These are phyloP conservation scores for Uncinocarpus reesii DNA, from an alignment of 2,329 filamentous ascomycete genomes.

Conservation along the genomic window DNA sequence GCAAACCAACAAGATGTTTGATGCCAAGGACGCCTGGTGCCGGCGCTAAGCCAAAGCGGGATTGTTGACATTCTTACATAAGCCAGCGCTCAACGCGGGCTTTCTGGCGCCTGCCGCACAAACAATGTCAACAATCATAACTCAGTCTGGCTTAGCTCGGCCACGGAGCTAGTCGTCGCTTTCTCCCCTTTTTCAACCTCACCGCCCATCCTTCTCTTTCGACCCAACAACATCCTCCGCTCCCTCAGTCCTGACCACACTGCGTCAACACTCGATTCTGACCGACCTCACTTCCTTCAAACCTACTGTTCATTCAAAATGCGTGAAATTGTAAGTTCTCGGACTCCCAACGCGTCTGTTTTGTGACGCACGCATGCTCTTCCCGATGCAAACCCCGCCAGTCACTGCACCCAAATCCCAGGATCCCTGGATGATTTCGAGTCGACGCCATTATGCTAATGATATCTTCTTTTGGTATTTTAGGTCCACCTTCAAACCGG, in stretches of 20 bases:
- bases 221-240: conserved; percentile 14
- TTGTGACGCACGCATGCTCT: conserved; percentile 11
- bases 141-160: conserved; percentile 9
- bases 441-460: conserved; percentile 4
- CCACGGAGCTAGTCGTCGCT: not conserved
- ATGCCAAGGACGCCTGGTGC: not conserved
- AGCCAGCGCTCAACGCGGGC: not conserved
- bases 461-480: conserved; percentile 37
- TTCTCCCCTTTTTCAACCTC: conserved; percentile 12
- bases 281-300: conserved; percentile 15
- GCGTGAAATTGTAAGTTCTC: conserved; percentile 60
- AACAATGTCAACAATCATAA: conserved; percentile 13
- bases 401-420: conserved; percentile 22
- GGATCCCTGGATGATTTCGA: conserved; percentile 3
- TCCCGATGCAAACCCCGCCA: conserved; percentile 20
- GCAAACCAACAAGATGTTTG: not conserved
- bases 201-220: conserved; percentile 13
- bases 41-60: not conserved
- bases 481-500: conserved; percentile 99
- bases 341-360: conserved; percentile 29
- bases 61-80: conserved; percentile 7
- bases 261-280: conserved; percentile 4
- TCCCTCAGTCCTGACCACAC: not conserved
- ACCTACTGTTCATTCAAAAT: conserved; percentile 41
- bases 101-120: conserved; percentile 9